Percentiles rank a stretch among this genome's conserved stretches.
Evolutionary conservation across 1,284 basidiomycete genomes (phyloP).

Genomic region (Cryptococcus wingfieldii): DNA sequence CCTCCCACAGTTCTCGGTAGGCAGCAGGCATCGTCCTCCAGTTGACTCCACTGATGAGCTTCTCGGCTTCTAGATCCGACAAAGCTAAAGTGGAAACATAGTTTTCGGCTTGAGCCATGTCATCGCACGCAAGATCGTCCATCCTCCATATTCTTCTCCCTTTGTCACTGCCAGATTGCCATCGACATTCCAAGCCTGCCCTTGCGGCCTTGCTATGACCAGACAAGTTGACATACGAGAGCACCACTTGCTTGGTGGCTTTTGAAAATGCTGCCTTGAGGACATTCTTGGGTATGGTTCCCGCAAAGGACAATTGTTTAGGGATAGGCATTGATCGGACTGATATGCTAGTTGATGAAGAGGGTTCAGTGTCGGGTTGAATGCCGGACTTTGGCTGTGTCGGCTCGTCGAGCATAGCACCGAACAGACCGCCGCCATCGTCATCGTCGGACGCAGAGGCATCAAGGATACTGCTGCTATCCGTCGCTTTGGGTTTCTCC

Average conservation of each 20-base stretch:
- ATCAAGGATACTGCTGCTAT: slow-evolving; percentile 1
- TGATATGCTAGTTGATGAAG: slow-evolving; percentile 53
- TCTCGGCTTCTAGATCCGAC: slow-evolving; percentile 62
- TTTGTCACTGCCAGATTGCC: slow-evolving; percentile 56
- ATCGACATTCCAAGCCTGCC: slow-evolving; percentile 65
- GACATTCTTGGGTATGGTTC: slow-evolving; percentile 34
- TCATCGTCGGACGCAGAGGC: slow-evolving; percentile 12
- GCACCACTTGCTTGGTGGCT: slow-evolving; percentile 66
- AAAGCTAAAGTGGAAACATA: slow-evolving; percentile 84
- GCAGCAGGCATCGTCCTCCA: slow-evolving; percentile 66
- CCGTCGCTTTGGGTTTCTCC: not conserved
- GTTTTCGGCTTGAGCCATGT: slow-evolving; percentile 78
- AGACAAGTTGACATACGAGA: slow-evolving; percentile 64
- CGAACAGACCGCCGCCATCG: slow-evolving; percentile 65
- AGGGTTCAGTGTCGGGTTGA: slow-evolving; percentile 48
- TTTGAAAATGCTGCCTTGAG: slow-evolving; percentile 34
- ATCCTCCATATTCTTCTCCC: slow-evolving; percentile 67
- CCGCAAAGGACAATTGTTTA: slow-evolving; percentile 64
- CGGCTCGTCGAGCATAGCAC: slow-evolving; percentile 68
- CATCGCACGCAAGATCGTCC: slow-evolving; percentile 77
- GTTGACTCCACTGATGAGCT: slow-evolving; percentile 29
- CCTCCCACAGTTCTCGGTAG: slow-evolving; percentile 90
- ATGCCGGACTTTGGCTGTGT: slow-evolving; percentile 45
- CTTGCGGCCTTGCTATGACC: slow-evolving; percentile 66
- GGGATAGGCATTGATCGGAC: slow-evolving; percentile 73